Conservation (phyloP, 257 asterid genomes). For the Solanum commersonii region DNA sequence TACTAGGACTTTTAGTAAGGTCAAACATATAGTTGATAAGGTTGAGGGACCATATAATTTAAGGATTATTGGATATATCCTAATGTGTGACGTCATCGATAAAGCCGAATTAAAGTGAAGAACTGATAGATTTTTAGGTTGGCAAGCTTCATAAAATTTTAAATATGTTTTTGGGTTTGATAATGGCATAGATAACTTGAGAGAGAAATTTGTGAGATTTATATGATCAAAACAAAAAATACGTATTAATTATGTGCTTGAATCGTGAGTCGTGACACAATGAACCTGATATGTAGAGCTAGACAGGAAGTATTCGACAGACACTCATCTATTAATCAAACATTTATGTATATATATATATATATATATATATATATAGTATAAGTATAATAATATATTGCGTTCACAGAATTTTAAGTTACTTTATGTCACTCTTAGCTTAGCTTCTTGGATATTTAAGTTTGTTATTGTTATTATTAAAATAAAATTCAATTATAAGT, state of each 20-base stretch:
- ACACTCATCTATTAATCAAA: neutral
- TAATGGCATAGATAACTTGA: neutral
- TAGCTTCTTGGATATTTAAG: neutral
- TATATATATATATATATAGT: neutral
- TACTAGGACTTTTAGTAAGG: neutral
- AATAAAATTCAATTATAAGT: neutral
- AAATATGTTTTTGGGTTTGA: neutral
- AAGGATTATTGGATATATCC: neutral
- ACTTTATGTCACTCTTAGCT: neutral
- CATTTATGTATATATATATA: neutral
- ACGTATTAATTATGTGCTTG: neutral
- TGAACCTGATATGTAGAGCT: neutral
- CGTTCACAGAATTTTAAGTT: neutral
- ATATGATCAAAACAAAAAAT: neutral
- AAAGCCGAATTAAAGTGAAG: neutral
- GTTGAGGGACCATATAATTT: neutral
- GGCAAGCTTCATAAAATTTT: neutral
- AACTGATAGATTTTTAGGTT: neutral
- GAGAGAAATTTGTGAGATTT: neutral
- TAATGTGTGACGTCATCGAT: neutral
- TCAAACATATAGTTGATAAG: neutral
- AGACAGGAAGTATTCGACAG: too few species aligned
- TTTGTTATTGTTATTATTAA: neutral
- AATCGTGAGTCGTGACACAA: neutral
- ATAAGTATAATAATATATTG: neutral